phyloP scores from a whole-genome alignment of 164 flowering plant genomes.

The Liquidambar formosana region DNA sequence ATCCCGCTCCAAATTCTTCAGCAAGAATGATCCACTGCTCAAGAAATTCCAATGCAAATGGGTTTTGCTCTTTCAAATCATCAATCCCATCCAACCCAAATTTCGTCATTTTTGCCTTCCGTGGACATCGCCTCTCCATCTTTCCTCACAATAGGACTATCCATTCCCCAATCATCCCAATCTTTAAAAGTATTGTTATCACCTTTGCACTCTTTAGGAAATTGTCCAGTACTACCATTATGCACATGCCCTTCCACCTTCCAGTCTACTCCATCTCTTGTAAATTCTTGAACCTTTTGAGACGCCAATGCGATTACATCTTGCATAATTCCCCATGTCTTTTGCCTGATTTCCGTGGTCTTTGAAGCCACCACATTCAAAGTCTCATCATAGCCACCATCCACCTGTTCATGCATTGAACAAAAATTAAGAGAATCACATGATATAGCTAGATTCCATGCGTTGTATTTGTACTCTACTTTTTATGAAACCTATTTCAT shows the following conservation, averaged over 20 bases:
- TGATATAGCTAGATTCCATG: too few relatives aligned
- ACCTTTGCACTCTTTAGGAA: background rate
- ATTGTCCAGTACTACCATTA: background rate
- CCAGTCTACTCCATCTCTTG: slow-evolving; percentile 13
- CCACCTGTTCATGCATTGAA: slow-evolving; percentile 13
- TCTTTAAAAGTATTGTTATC: slow-evolving; percentile 8
- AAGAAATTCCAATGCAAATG: background rate
- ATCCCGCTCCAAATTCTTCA: too few relatives aligned
- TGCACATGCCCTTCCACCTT: background rate
- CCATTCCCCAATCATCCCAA: slow-evolving; percentile 27
- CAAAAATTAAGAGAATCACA: too few relatives aligned
- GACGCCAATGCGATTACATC: slow-evolving; percentile 24
- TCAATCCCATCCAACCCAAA: slow-evolving; percentile 23
- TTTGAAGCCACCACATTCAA: slow-evolving; percentile 16
- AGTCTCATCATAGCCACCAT: slow-evolving; percentile 22
- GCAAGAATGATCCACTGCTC: background rate
- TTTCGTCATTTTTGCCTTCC: slow-evolving; percentile 12
- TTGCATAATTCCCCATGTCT: slow-evolving; percentile 23
- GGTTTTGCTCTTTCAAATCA: background rate
- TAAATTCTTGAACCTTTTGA: slow-evolving; percentile 19
- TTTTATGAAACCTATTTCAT: too few relatives aligned
- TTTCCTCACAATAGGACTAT: slow-evolving; percentile 2
- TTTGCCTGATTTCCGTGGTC: slow-evolving; percentile 25
- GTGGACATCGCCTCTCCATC: background rate
- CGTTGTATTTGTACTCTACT: too few relatives aligned